Evolutionary conservation across 208 protist genomes (phyloP), one percentile per base, ranked within the genome.

Genomic region (Phytomonas sp.): DNA sequence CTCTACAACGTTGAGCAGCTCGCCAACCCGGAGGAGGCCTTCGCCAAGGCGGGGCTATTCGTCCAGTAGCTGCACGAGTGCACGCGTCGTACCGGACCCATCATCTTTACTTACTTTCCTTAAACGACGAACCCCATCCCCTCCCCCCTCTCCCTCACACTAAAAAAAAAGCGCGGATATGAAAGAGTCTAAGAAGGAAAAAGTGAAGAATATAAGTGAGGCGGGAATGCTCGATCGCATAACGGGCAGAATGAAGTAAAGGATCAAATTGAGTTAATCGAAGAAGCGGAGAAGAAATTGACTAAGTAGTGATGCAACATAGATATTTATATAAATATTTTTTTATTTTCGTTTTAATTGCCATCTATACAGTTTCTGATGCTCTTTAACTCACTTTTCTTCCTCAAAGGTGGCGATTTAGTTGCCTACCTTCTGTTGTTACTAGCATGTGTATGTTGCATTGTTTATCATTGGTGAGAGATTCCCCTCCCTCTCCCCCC

Each of bases 1-100:
- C 67, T 92, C 29, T 95, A 83, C 78, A 95, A 95, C 70, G 89
- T 93, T 68, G 89, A 95, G 80, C 89, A 95, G 83, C 80, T 95
- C 34, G 82, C 75, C 20, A 91, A 92, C 78, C 89, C 89, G 0
- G 87, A 93, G 61, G 87, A 92, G 76, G 89, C 85, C 17, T 95
- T 95, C 63, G 87, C 87, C 20, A 92, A 91, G 75, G 89, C 89
- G 4, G 89, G 89, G 26, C 70, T 92, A 20, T 89, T 89, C 66
- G 72, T 85, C 11, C 89, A 93, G 74, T 95, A 91, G 37, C 9
- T 31, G 29, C 32, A 62, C 29, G 29, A 36, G 29, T 9, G 4
- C 32, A 31, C 29, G 9, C 60, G 29, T 31, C 29, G 4, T 33
- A 4, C 29, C 9, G 32, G 29, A 9, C 9, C 60, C 9, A 9